Base-by-base conservation (phyloP, 1,284 basidiomycete species). In the Heimioporus punctisporus region DNA sequence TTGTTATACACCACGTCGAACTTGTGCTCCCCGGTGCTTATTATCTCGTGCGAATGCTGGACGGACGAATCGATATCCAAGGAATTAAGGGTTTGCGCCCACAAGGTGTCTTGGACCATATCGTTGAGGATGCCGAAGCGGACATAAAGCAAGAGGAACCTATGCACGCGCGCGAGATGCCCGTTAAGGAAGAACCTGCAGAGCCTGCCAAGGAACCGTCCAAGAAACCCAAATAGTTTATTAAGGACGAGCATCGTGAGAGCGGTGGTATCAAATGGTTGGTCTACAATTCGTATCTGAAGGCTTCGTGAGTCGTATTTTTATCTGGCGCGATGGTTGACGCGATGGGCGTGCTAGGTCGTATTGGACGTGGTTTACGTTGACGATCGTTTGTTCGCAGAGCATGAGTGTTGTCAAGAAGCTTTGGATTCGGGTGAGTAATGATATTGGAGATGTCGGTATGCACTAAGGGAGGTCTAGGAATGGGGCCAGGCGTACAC, bases 1-100 rank as follows among this genome's bases (percentile, higher is more conserved):
- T 85, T 15, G 83, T 85, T n/a, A 87, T 86, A 0, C 85, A 88
- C 52, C 84, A 87, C 54, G 80, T 85, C 52, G 82, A 84, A 54
- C 76, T 88, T 4, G 81, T 85, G 23, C 73, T 85, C 8, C 82
- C 85, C 0, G 79, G 77, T 4, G 76, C 84, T 4, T 60, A 81
- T 51, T 85, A 84, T 59, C 68, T 85, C 4, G 77, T 87, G 6
- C 79, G 81, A 30, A 80, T 88, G 80, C 74, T 84, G 9, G 83
- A 86, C 50, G 86, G 85, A 8, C 75, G 79, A 24, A 78, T 88
- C 37, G 80, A 84, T 44, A 76, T 77, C 0, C 78, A 84, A 59
- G 86, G 86, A 12, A 76, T 83, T 17, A 72, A 76, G 42, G 82
- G 84, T 6, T 70, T 86, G 5, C 77, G 76, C 10, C 70, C 69